Conservation (phyloP, 2,329 filamentous ascomycete species). For the Fusarium sarcochroum region DNA sequence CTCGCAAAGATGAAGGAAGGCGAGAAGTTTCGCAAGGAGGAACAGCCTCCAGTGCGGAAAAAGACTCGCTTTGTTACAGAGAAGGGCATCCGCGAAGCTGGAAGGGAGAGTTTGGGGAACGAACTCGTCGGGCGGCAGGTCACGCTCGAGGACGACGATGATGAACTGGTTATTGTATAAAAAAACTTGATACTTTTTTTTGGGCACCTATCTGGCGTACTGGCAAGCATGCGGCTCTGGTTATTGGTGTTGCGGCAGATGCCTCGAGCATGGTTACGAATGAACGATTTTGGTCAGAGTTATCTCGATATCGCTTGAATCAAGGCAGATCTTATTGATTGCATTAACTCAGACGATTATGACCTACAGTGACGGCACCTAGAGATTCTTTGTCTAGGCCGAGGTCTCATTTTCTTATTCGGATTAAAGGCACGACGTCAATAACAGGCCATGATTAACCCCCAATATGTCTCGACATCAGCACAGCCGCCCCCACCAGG, state of each 20-base stretch:
- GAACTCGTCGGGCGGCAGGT: conserved; percentile 58
- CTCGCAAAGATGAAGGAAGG: conserved; percentile 73
- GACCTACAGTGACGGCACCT: neutral
- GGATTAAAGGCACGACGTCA: conserved; percentile 19
- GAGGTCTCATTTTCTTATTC: conserved; percentile 2
- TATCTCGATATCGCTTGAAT: conserved; percentile 38
- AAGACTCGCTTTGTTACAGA: conserved; percentile 86
- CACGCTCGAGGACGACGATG: conserved; percentile 62
- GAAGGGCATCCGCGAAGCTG: conserved; percentile 82
- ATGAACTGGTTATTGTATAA: conserved; percentile 66
- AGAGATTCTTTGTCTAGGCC: neutral
- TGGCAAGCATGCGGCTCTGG: conserved; percentile 36
- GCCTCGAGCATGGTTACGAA: conserved; percentile 44
- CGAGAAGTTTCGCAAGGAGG: conserved; percentile 61
- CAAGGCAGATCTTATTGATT: conserved; percentile 30
- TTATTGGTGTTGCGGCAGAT: conserved; percentile 41
- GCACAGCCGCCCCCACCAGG: conserved; percentile 1
- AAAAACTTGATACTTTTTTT: conserved; percentile 33
- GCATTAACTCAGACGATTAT: conserved; percentile 5
- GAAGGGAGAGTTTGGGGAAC: conserved; percentile 78
- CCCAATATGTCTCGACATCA: conserved; percentile 7
- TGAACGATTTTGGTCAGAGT: conserved; percentile 41
- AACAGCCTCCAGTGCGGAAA: conserved; percentile 68
- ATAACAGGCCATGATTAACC: conserved; percentile 2
- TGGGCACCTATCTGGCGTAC: conserved; percentile 30